Evolutionary conservation across 306 rosid species (phyloP), one percentile per base, ranked within the genome.

Genomic region (Dryas drummondii): DNA sequence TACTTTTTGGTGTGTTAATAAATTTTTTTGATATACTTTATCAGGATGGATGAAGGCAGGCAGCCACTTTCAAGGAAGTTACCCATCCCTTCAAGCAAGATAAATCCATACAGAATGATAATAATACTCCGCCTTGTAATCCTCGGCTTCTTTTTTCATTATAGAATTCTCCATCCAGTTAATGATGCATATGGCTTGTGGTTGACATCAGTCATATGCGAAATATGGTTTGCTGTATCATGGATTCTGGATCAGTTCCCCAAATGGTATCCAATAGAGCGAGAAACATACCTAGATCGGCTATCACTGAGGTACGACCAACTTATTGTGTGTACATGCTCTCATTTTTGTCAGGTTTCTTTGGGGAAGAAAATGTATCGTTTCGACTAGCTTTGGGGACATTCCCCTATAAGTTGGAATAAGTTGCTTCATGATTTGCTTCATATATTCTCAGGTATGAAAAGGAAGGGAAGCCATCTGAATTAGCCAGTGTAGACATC

Each of bases 11-110:
- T 49, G 42, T 44, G 62, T 78, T 75, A 17, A 74, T 61, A 19
- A 63, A 45, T 14, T 76, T 77, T 55, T 66, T 65, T 59, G 11
- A 57, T 84, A 12, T 76, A 26, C 22, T 72, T 66, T 55, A 45
- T 77, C 89, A 94, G 99, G 97, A 94, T 94, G 99, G 99, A 94
- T 68, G 99, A 94, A 88, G 99, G 94, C 66, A 84, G 98, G 82
- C 97, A 94, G 77, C 99, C 99, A 12, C 91, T 94, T 40, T 94
- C 99, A 54, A 87, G 99, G 71, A 94, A 92, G 82, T 26, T 86
- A 50, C 96, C 99, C 16, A 73, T 94, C 61, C 75, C 93, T 68
- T 94, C 99, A 32, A 94, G 98, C 99, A 92, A 83, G 90, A 92
- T 94, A 84, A 94, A 93, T 74, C 99, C 99, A 8, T 94, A 94